Conservation (phyloP, 2,329 filamentous ascomycete genomes). For the Dothideomycetes sp. region DNA sequence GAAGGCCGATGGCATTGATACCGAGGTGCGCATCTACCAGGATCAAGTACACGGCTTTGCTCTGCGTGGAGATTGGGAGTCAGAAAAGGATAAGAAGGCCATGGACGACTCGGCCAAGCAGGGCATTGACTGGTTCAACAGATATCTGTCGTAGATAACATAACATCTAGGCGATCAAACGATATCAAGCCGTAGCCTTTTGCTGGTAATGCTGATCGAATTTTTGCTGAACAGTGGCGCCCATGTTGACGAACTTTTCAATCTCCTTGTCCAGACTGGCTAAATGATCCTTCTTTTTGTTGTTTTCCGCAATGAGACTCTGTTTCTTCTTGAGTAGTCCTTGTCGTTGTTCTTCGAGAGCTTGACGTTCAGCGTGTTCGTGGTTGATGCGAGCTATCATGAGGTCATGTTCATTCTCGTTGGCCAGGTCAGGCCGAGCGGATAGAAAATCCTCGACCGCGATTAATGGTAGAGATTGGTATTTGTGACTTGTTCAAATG, state of each 20-base stretch:
- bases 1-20: constrained; percentile 24
- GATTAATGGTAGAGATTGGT: constrained; percentile 77
- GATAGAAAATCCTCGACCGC: constrained; percentile 71
- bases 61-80: constrained; percentile 34
- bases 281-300: constrained; percentile 86
- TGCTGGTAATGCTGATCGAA: constrained; percentile 14
- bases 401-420: constrained; percentile 65
- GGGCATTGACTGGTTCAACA: constrained; percentile 19
- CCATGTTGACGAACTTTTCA: constrained; percentile 84
- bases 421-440: constrained; percentile 63
- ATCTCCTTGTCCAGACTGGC: constrained; percentile 84
- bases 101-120: constrained; percentile 36
- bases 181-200: constrained; percentile 2
- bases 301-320: constrained; percentile 65
- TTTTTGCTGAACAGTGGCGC: constrained; percentile 27
- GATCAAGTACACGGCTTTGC: constrained; percentile 39
- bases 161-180: constrained; percentile 8
- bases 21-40: constrained; percentile 35
- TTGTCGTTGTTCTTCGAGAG: constrained; percentile 74
- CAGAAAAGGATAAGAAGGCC: constrained; percentile 38
- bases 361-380: constrained; percentile 75
- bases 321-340: constrained; percentile 54
- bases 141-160: constrained; percentile 14
- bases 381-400: constrained; percentile 89
- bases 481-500: constrained; percentile 60